Base-by-base conservation (phyloP, 306 rosid species). In the Lathyrus sativus region DNA sequence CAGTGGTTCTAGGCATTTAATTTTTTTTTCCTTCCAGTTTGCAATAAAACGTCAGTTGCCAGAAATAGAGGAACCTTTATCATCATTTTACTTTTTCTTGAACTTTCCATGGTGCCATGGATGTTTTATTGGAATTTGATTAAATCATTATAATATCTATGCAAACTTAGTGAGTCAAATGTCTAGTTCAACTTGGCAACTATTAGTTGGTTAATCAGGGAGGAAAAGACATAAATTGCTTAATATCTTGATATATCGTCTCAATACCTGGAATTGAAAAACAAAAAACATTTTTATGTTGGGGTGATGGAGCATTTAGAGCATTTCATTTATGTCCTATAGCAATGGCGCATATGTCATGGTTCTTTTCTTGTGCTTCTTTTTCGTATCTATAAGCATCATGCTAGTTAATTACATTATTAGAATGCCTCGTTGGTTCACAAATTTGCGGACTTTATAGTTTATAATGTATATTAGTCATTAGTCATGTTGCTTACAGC, bases 11-110 rank as follows among this genome's bases (percentile, higher is more conserved):
- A 49, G 29, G 28, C 18, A 18, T 65, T 39, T 51, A 18, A 70
- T 29, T 41, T 65, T 19, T 37, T 53, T 70, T 70, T 45, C n/a
- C 31, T 62, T 70, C 26, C 67, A 55, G 31, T 76, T 56, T 55
- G 73, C 60, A 64, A 42, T 57, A 45, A 55, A 76, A 55, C 54
- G 50, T 18, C 49, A 7, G 19, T 33, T 41, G 41, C 29, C 28
- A 28, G 62, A 37, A 43, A 12, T 63, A 43, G n/a, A 26, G 58
- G 37, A 75, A 42, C 42, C 14, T 33, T 44, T 70, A 37, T 15
- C 15, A 31, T 26, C 43, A 49, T 71, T 48, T 70, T 62, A 33
- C 41, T 43, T 39, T 59, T 31, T 53, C 39, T 56, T 19, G 41
- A 29, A 17, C 28, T 19, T 22, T 57, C 29, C 3, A 13, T 6